A percentile compares a stretch with the other conserved stretches of the same genome.
These are phyloP conservation scores for Ustilago vetiveriae DNA, from an alignment of 1,284 basidiomycete species.

Conservation along the genomic window DNA sequence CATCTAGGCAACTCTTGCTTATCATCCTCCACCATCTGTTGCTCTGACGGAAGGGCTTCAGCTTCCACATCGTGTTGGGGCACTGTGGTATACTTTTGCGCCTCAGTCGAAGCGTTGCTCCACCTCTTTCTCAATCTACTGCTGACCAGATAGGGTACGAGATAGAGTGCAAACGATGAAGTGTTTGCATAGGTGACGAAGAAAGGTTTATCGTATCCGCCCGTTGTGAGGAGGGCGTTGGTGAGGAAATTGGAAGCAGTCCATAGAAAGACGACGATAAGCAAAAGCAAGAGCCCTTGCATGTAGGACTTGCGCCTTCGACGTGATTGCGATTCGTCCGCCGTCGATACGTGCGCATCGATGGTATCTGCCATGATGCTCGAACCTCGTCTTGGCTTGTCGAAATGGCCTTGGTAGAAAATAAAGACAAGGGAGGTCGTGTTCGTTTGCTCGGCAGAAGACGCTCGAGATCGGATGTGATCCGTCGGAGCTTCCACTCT, in stretches of 20 bases:
- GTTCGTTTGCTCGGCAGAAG: no score
- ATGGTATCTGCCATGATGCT: neutral
- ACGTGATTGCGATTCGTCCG: conserved; percentile 14
- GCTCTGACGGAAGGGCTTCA: neutral
- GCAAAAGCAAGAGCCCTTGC: conserved; percentile 77
- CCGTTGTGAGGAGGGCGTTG: conserved; percentile 61
- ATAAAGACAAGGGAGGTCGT: no score
- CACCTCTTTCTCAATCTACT: conserved; percentile 20
- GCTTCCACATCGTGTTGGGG: conserved; percentile 14
- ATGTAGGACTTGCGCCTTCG: conserved; percentile 70
- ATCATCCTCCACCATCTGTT: conserved; percentile 10
- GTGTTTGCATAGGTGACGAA: conserved; percentile 84
- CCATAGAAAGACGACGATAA: conserved; percentile 86
- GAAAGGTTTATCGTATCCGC: conserved; percentile 66
- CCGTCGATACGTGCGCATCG: neutral
- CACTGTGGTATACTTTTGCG: conserved; percentile 8
- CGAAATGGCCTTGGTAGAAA: no score
- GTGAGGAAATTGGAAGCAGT: conserved; percentile 69
- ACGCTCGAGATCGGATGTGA: no score
- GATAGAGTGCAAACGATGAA: conserved; percentile 86
- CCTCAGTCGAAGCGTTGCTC: conserved; percentile 9
- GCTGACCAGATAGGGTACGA: conserved; percentile 74
- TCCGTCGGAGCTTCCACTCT: no score
- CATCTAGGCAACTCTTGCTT: conserved; percentile 31
- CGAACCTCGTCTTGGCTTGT: no score